phyloP scores from a whole-genome alignment of 306 rosid genomes.

The Sicyos baderoa region DNA sequence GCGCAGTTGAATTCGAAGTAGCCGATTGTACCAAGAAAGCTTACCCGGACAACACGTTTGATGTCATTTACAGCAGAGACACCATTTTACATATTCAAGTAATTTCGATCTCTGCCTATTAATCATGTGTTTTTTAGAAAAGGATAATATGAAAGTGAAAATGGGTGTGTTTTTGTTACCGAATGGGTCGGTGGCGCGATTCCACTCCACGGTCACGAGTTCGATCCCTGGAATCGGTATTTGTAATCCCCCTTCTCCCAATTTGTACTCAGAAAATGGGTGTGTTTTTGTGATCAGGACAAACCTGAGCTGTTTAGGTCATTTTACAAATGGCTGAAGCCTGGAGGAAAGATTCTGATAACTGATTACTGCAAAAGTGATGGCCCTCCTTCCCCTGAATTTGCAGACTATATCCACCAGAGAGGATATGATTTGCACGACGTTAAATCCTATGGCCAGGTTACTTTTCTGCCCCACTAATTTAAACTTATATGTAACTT shows the following conservation, averaged over 20 bases:
- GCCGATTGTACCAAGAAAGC: slow-evolving; percentile 75
- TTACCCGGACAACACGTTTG: slow-evolving; percentile 60
- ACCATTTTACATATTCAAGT: slow-evolving; percentile 80
- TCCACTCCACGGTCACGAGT: too few relatives aligned
- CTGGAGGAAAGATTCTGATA: slow-evolving; percentile 82
- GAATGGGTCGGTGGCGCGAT: too few relatives aligned
- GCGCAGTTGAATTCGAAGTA: slow-evolving; percentile 74
- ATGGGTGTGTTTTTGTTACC: neutral
- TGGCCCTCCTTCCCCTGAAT: slow-evolving; percentile 54
- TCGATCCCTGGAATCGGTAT: too few relatives aligned
- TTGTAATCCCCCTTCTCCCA: too few relatives aligned
- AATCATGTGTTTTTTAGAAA: neutral
- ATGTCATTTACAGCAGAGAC: slow-evolving; percentile 79
- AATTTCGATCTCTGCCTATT: slow-evolving; percentile 8
- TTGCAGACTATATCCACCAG: slow-evolving; percentile 61
- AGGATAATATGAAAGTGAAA: neutral
- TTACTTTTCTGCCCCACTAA: too few relatives aligned
- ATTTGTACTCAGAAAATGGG: too few relatives aligned
- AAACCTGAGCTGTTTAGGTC: slow-evolving; percentile 64
- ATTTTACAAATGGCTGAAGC: slow-evolving; percentile 84
- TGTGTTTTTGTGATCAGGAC: slow-evolving; percentile 47
- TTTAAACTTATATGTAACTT: too few relatives aligned
- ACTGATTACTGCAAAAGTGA: slow-evolving; percentile 75
- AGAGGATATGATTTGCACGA: slow-evolving; percentile 77
- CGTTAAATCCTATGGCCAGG: slow-evolving; percentile 56